These are phyloP conservation scores for Dactylellina parvicollis DNA, from an alignment of 2,329 filamentous ascomycete species.

Conservation along the genomic window DNA sequence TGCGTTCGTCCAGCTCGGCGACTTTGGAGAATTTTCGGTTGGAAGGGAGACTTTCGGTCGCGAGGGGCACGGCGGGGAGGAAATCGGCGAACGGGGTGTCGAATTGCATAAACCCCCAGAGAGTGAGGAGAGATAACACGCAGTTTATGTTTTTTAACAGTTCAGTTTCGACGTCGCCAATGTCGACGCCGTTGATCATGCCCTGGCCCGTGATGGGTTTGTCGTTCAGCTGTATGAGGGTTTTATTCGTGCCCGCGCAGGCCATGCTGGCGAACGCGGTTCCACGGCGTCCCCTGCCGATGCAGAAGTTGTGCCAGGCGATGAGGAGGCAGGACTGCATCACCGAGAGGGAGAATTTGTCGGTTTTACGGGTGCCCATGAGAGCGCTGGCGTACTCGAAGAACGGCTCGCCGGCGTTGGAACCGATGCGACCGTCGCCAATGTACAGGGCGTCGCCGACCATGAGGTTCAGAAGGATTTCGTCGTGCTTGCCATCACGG, in stretches of 20 bases:
- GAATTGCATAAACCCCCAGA: slow-evolving; percentile 56
- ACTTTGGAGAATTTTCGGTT: slow-evolving; percentile 40
- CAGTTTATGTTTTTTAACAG: slow-evolving; percentile 55
- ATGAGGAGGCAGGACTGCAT: slow-evolving; percentile 52
- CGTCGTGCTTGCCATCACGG: slow-evolving; percentile 52
- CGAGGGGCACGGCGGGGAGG: slow-evolving; percentile 44
- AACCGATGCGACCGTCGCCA: slow-evolving; percentile 48
- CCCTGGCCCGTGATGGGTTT: slow-evolving; percentile 51
- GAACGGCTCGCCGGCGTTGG: slow-evolving; percentile 44
- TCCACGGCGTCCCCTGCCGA: slow-evolving; percentile 47
- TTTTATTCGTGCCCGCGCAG: slow-evolving; percentile 39
- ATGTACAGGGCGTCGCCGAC: slow-evolving; percentile 54
- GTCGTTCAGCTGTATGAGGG: slow-evolving; percentile 45
- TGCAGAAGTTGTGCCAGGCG: slow-evolving; percentile 53
- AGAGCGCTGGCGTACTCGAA: slow-evolving; percentile 54
- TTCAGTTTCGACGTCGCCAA: slow-evolving; percentile 54
- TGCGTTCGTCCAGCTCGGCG: slow-evolving; percentile 46
- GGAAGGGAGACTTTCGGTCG: slow-evolving; percentile 39
- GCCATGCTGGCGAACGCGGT: slow-evolving; percentile 51
- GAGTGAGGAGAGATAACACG: slow-evolving; percentile 40
- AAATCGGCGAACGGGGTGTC: slow-evolving; percentile 54
- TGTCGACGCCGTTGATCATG: slow-evolving; percentile 54
- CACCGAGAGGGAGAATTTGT: slow-evolving; percentile 45
- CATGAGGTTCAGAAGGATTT: slow-evolving; percentile 53
- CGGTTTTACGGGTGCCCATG: slow-evolving; percentile 37